phyloP scores from a whole-genome alignment of 2,329 filamentous ascomycete species.

The Aspergillus terreus region DNA sequence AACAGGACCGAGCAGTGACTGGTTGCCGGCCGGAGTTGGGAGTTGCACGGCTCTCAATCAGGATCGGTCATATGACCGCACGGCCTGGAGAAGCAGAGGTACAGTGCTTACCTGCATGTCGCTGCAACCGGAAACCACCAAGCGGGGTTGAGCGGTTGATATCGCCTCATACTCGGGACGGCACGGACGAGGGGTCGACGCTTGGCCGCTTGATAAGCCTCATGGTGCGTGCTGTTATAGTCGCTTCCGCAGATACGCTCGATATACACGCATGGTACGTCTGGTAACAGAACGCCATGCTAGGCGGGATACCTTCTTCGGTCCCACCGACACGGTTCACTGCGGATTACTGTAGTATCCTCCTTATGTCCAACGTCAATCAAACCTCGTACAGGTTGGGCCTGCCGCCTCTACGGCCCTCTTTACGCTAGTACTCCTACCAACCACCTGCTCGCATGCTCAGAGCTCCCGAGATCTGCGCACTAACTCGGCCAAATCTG shows the following conservation, averaged over 20 bases:
- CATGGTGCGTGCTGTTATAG: background rate
- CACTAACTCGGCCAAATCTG: background rate
- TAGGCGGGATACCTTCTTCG: too few species aligned
- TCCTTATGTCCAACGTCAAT: too few species aligned
- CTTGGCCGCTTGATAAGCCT: background rate
- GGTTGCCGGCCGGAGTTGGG: background rate
- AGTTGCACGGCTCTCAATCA: background rate
- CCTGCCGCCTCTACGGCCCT: too few species aligned
- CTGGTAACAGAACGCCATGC: too few species aligned
- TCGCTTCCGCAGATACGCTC: too few species aligned
- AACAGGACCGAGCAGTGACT: background rate
- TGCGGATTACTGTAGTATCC: too few species aligned
- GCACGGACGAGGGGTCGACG: background rate
- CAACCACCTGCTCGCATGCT: too few species aligned
- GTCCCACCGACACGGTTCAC: too few species aligned
- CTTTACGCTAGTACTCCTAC: too few species aligned
- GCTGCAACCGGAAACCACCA: slow-evolving; percentile 18
- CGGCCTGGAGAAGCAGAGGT: background rate
- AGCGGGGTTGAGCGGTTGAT: slow-evolving; percentile 10
- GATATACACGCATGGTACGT: too few species aligned
- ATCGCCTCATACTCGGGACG: background rate
- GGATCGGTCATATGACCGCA: background rate
- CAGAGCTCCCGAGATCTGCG: too few species aligned
- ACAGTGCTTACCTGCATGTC: slow-evolving; percentile 12
- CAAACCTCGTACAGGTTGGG: too few species aligned